These are phyloP conservation scores for Trichoderma hamatum DNA, from an alignment of 2,329 filamentous ascomycete species.

Conservation along the genomic window DNA sequence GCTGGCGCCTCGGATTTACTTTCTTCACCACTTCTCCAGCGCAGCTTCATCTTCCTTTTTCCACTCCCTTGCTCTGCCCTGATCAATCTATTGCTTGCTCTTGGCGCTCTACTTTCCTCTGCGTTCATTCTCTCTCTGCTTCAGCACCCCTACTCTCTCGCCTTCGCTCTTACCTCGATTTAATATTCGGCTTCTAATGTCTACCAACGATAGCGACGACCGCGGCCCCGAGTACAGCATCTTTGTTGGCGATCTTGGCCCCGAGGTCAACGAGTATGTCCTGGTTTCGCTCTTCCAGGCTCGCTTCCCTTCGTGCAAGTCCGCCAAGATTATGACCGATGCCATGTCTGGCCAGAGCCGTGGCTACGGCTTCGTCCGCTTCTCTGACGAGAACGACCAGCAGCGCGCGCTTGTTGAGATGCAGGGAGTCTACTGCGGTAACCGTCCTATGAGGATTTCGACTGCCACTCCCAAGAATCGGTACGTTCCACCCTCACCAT, in stretches of 20 bases:
- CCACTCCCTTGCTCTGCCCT: neutral
- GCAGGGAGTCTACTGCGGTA: slow-evolving; percentile 99
- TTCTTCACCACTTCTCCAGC: slow-evolving; percentile 14
- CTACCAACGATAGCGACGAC: slow-evolving; percentile 70
- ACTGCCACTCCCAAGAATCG: slow-evolving; percentile 97
- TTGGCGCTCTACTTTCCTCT: neutral
- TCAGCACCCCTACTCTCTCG: neutral
- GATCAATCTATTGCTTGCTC: neutral
- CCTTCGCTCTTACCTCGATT: neutral
- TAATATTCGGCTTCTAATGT: slow-evolving; percentile 20
- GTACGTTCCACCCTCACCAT: slow-evolving; percentile 40
- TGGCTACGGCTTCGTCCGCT: slow-evolving; percentile 96
- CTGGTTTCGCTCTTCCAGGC: slow-evolving; percentile 96
- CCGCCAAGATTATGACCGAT: slow-evolving; percentile 99
- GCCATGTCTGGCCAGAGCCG: slow-evolving; percentile 97
- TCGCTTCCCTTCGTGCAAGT: slow-evolving; percentile 96
- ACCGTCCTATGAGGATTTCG: slow-evolving; percentile 97
- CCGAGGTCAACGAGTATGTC: slow-evolving; percentile 98
- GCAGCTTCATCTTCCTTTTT: neutral
- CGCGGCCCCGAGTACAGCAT: slow-evolving; percentile 96
- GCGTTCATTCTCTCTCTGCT: neutral
- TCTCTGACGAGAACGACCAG: slow-evolving; percentile 93
- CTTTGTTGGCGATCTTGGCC: slow-evolving; percentile 96
- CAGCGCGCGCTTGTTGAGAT: slow-evolving; percentile 95
- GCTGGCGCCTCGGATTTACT: slow-evolving; percentile 22